Conservation (phyloP, 1,284 basidiomycete genomes). For the Trichosporon inkin region DNA sequence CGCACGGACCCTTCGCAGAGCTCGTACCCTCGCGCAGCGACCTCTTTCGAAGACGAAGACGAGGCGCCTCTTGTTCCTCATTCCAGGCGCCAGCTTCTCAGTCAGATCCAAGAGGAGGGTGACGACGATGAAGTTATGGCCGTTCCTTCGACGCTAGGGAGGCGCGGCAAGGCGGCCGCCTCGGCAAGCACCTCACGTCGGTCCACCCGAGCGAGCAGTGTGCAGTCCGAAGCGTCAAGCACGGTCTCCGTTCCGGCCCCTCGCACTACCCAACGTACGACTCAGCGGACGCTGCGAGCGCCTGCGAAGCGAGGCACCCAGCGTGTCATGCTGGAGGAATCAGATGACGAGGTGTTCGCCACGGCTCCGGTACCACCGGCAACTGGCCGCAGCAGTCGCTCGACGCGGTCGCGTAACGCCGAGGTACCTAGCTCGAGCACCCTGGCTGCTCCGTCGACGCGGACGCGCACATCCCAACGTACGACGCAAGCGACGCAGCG, state of each 20-base stretch:
- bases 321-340: conserved; percentile 28
- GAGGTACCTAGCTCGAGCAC: conserved; percentile 3
- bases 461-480: neutral
- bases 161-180: conserved; percentile 10
- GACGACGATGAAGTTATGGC: conserved; percentile 28
- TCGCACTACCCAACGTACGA: conserved; percentile 3
- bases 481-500: conserved; percentile 11
- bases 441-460: neutral
- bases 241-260: conserved; percentile 12
- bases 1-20: conserved; percentile 9
- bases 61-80: conserved; percentile 35
- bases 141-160: conserved; percentile 6
- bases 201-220: conserved; percentile 29
- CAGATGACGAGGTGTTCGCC: conserved; percentile 24
- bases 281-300: conserved; percentile 4
- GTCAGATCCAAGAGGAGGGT: conserved; percentile 24
- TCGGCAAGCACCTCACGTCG: conserved; percentile 12
- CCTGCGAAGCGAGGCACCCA: conserved; percentile 3
- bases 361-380: conserved; percentile 11
- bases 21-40: neutral
- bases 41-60: conserved; percentile 31
- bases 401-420: neutral
- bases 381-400: neutral
- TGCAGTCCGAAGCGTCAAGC: conserved; percentile 29
- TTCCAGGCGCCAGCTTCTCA: conserved; percentile 23